phyloP scores from a whole-genome alignment of 352 stramenopile species.

The Globisporangium rhizosaccharum region DNA sequence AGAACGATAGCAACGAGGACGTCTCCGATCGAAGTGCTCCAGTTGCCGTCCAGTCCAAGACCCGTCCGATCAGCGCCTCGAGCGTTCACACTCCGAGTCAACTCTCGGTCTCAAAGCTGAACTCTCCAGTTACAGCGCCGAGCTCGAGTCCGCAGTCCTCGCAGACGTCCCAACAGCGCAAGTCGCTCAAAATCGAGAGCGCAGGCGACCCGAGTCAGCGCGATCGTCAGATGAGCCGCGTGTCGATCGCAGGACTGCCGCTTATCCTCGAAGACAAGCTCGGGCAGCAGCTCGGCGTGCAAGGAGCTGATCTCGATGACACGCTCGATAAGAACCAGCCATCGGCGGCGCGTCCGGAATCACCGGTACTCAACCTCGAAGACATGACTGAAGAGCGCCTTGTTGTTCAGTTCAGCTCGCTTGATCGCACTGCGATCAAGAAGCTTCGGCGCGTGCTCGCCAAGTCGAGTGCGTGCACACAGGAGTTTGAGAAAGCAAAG shows the following conservation, averaged over 20 bases:
- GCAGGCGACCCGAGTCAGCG: background rate
- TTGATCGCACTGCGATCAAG: conserved; percentile 49
- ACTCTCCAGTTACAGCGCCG: background rate
- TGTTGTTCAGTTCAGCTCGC: conserved; percentile 37
- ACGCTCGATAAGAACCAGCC: conserved; percentile 7
- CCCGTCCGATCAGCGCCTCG: conserved; percentile 33
- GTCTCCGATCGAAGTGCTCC: too few species aligned
- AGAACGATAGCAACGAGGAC: background rate
- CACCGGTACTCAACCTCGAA: conserved; percentile 29
- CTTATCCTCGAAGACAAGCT: conserved; percentile 23
- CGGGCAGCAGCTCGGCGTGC: background rate
- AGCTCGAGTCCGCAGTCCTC: background rate
- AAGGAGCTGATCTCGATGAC: conserved; percentile 6
- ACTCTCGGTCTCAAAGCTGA: conserved; percentile 6
- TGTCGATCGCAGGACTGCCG: conserved; percentile 18
- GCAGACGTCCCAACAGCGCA: background rate
- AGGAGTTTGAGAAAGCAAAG: conserved; percentile 51
- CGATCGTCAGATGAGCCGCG: conserved; percentile 12
- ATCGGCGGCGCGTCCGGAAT: background rate
- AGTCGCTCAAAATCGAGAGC: conserved; percentile 4
- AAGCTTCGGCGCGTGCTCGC: conserved; percentile 48
- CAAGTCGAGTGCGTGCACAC: conserved; percentile 49
- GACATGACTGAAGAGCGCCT: conserved; percentile 57
- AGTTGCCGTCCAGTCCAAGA: background rate
- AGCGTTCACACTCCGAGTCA: conserved; percentile 4